phyloP scores from a whole-genome alignment of 208 protist species.

The Acanthamoeba triangularis region DNA sequence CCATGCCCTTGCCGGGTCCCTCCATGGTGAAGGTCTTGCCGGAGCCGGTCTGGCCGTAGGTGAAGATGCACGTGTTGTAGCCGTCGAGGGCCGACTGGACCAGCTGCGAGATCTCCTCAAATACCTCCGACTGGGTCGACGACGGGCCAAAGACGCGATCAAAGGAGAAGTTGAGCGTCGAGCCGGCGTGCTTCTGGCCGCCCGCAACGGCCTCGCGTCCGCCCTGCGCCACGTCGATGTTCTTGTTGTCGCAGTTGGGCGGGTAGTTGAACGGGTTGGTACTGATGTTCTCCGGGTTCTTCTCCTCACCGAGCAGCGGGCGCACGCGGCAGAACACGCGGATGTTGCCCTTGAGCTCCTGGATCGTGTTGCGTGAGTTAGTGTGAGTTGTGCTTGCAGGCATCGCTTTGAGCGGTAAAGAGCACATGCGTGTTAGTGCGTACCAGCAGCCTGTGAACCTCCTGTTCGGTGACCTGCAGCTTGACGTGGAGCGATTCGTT shows the following conservation, averaged over 20 bases:
- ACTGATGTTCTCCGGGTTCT: not conserved
- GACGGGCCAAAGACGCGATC: constrained; percentile 87
- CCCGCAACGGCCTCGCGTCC: not conserved
- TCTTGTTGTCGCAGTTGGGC: constrained; percentile 65
- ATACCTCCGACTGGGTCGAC: constrained; percentile 86
- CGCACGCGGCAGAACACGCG: constrained; percentile 92
- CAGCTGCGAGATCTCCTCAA: constrained; percentile 90
- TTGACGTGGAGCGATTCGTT: constrained; percentile 7
- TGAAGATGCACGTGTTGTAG: constrained; percentile 92
- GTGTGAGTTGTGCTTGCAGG: constrained; percentile 75
- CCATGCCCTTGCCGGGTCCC: constrained; percentile 83
- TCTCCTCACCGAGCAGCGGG: constrained; percentile 75
- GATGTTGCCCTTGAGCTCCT: constrained; percentile 93
- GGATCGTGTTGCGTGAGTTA: constrained; percentile 88
- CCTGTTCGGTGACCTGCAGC: constrained; percentile 12
- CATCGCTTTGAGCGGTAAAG: no score
- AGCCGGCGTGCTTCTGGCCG: constrained; percentile 13
- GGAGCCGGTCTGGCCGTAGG: constrained; percentile 91
- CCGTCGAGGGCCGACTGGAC: constrained; percentile 93
- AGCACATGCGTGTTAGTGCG: no score
- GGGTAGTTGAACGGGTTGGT: constrained; percentile 19
- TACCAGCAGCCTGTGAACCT: constrained; percentile 7
- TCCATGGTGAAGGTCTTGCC: constrained; percentile 93
- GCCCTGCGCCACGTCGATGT: constrained; percentile 41
- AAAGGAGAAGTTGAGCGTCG: constrained; percentile 84